Conservation (phyloP, 2,329 filamentous ascomycete species). For the Alternaria viburni region DNA sequence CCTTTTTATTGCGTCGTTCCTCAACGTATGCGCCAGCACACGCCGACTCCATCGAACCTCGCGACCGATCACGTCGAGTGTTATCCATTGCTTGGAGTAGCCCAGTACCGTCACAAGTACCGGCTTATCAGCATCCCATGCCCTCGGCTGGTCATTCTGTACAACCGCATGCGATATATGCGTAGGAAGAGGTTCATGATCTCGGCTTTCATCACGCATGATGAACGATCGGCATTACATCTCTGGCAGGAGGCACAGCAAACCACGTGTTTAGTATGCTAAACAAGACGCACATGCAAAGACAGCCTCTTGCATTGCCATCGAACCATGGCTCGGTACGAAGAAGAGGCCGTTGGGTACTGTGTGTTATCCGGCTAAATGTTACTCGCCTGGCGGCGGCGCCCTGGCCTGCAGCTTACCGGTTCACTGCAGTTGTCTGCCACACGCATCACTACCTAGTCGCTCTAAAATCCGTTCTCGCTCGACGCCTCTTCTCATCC, state of each 20-base stretch:
- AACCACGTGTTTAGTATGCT: neutral
- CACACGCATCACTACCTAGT: neutral
- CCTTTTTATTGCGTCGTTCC: neutral
- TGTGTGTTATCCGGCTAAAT: constrained; percentile 42
- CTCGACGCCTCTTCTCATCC: neutral
- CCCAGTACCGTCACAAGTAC: neutral
- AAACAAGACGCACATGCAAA: neutral
- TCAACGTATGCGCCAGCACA: neutral
- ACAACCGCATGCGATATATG: neutral
- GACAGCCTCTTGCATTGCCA: neutral
- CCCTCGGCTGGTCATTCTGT: neutral
- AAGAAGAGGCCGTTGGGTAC: neutral
- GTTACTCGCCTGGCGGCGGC: constrained; percentile 1
- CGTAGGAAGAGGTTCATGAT: neutral
- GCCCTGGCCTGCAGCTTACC: constrained; percentile 19
- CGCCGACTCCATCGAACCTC: neutral
- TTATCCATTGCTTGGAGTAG: neutral
- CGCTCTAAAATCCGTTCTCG: neutral
- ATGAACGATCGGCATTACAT: neutral
- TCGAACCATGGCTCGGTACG: neutral
- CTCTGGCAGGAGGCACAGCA: neutral
- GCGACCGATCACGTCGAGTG: neutral
- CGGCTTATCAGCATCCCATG: neutral
- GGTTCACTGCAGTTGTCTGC: constrained; percentile 1
- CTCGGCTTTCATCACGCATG: neutral